phyloP scores from a whole-genome alignment of 2,329 filamentous ascomycete genomes.

The Stachybotrys chartarum region DNA sequence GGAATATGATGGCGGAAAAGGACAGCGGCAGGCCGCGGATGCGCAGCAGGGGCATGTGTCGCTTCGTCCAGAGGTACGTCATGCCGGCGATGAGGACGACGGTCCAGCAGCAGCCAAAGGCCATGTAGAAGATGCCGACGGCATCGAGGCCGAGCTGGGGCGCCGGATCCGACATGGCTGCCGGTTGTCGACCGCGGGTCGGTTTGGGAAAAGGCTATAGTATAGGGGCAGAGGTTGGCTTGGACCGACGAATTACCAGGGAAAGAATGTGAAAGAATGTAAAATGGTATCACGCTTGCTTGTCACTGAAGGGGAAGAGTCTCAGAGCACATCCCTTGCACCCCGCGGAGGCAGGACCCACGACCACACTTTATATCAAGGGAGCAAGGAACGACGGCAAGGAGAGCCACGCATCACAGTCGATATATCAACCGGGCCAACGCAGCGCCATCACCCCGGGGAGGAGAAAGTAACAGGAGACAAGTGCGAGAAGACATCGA shows the following conservation, averaged over 20 bases:
- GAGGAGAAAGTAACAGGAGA: no score
- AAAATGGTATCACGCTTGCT: no score
- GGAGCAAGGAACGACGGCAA: neutral
- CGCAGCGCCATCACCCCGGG: no score
- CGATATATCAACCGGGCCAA: neutral
- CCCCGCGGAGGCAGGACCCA: neutral
- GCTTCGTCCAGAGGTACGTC: conserved; percentile 27
- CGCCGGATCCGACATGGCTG: neutral
- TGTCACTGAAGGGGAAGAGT: neutral
- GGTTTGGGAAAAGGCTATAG: no score
- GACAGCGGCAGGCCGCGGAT: conserved; percentile 32
- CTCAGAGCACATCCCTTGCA: neutral
- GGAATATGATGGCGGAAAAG: conserved; percentile 27
- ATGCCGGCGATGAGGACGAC: conserved; percentile 20
- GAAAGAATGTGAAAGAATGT: neutral
- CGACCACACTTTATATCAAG: neutral
- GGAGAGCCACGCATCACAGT: neutral
- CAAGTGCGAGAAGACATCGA: no score
- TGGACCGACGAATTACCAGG: no score
- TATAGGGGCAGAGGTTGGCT: no score
- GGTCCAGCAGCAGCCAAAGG: neutral
- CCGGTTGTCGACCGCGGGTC: no score
- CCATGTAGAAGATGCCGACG: neutral
- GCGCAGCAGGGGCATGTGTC: conserved; percentile 27
- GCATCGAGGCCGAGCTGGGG: neutral